Conservation (phyloP, 83 land plant genomes). For the Larix sibirica region DNA sequence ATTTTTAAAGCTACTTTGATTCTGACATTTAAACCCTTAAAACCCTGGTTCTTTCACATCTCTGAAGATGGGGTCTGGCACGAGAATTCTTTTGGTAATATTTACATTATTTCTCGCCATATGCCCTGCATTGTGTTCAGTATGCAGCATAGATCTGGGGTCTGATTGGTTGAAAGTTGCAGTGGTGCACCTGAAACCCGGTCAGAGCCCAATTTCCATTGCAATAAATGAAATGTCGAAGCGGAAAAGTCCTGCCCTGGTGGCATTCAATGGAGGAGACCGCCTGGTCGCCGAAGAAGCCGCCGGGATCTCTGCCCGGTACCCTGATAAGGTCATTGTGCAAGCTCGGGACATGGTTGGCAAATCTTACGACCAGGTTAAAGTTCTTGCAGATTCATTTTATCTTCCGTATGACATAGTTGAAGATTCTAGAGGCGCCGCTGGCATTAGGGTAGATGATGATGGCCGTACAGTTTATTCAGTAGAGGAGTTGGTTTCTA, state of each 20-base stretch:
- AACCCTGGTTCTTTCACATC: neutral
- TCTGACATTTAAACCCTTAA: neutral
- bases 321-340: conserved; percentile 77
- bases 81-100: neutral
- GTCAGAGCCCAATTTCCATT: conserved; percentile 82
- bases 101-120: neutral
- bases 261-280: conserved; percentile 67
- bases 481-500: conserved; percentile 82
- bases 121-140: conserved; percentile 35
- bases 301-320: conserved; percentile 71
- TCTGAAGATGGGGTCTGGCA: neutral
- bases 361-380: conserved; percentile 46
- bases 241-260: conserved; percentile 88
- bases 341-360: conserved; percentile 67
- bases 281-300: conserved; percentile 93
- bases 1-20: no score
- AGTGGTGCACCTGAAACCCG: conserved; percentile 92
- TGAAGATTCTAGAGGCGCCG: conserved; percentile 67
- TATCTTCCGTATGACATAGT: conserved; percentile 73
- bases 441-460: conserved; percentile 48
- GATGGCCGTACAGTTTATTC: conserved; percentile 42
- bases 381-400: conserved; percentile 23
- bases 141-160: conserved; percentile 86
- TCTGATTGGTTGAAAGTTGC: conserved; percentile 97
- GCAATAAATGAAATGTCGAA: conserved; percentile 98